Evolutionary conservation across 2,329 filamentous ascomycete genomes (phyloP).

Genomic region (Dactylellina cionopaga): DNA sequence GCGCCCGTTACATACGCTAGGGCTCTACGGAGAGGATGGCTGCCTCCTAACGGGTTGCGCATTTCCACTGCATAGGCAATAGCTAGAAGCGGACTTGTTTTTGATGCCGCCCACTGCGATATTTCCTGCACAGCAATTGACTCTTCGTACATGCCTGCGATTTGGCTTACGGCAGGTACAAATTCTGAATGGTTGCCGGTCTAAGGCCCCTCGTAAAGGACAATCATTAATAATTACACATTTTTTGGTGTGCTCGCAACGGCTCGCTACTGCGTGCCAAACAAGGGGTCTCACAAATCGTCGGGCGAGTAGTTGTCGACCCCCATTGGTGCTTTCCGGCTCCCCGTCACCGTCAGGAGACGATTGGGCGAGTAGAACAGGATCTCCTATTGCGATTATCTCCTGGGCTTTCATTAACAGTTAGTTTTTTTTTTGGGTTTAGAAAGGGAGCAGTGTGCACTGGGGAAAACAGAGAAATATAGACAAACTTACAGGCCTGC

Average conservation of each 20-base stretch:
- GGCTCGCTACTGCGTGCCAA: no score
- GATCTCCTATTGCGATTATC: constrained; percentile 17
- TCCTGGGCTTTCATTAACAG: neutral
- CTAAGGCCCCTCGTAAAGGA: neutral
- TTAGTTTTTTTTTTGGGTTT: neutral
- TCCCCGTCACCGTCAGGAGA: constrained; percentile 2
- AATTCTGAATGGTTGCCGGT: constrained; percentile 28
- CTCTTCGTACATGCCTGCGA: constrained; percentile 45
- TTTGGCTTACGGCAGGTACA: constrained; percentile 24
- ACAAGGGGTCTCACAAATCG: constrained; percentile 19
- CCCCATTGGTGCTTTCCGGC: neutral
- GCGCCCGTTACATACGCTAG: constrained; percentile 32
- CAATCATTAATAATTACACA: neutral
- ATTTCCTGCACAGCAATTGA: constrained; percentile 17
- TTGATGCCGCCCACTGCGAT: constrained; percentile 34
- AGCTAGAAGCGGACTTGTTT: constrained; percentile 31
- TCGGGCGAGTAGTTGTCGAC: constrained; percentile 26
- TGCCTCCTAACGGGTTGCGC: constrained; percentile 18
- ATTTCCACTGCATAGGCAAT: constrained; percentile 25
- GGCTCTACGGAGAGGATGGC: constrained; percentile 21
- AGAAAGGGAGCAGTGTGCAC: no score
- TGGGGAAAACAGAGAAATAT: no score
- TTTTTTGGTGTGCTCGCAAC: neutral
- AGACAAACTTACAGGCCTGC: constrained; percentile 16
- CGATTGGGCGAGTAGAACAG: constrained; percentile 7